Base-by-base conservation (phyloP, 1,284 basidiomycete species). In the Moniliella sp. region DNA sequence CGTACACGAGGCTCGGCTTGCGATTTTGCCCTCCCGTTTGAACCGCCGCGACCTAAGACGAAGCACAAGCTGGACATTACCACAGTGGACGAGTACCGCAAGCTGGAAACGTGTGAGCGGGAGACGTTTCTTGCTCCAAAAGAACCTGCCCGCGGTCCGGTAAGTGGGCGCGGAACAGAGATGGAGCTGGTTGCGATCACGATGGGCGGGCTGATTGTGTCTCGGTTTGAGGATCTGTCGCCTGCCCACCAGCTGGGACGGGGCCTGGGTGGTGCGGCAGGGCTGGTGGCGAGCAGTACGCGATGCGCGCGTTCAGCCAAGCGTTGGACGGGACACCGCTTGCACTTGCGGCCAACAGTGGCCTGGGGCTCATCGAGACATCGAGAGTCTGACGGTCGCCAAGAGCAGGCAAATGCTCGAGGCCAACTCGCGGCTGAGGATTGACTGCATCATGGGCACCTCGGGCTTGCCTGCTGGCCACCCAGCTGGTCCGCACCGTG, bases 31-130 rank as follows among this genome's bases (percentile, higher is more conserved):
- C 28, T 99, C 88, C 65, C 84, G 91, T 94, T 99, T 57, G 88
- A 99, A 62, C 88, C 88, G 7, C 88, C 91, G 9, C 76, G 91
- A 23, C 88, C 88, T 30, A 99, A 97, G 69, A 99, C 88, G 14
- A 99, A 99, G 67, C 88, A 99, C 65, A 88, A 99, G 65, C 68
- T 99, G 29, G 88, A 99, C 58, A 94, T 99, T 57, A 83, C 82
- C 34, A 76, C 72, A 42, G 88, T 93, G n/a, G 88, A 94, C 30
- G 91, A 97, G 67, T 97, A 79, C 70, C 81, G 79, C 62, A 86
- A 83, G 62, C 68, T 97, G 45, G 72, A 82, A 46, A 77, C 76
- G 42, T 97, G 97, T 61, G 91, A 97, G 66, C 80, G 79, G 65
- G 75, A 78, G 55, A 97, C 88, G 66, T 97, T 97, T 97, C 53